Percentiles rank a stretch among this genome's conserved stretches.
Conservation (phyloP, 2,329 filamentous ascomycete species). For the Cadophora malorum region DNA sequence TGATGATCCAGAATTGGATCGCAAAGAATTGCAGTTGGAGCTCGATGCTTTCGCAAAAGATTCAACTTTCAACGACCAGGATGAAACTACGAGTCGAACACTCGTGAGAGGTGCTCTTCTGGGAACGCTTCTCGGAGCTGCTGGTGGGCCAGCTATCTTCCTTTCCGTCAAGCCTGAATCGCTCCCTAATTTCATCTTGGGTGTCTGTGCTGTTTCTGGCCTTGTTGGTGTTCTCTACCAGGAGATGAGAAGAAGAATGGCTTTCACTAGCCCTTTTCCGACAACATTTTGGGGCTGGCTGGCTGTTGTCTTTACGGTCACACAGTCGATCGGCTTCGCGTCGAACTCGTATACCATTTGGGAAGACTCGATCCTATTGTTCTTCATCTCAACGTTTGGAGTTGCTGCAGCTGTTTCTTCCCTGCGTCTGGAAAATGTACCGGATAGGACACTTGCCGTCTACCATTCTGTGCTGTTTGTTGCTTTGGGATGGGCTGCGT, state of each 20-base stretch:
- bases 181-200: slow-evolving; percentile 36
- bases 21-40: slow-evolving; percentile 64
- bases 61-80: slow-evolving; percentile 28
- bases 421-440: slow-evolving; percentile 69
- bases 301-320: slow-evolving; percentile 78
- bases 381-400: slow-evolving; percentile 90
- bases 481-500: slow-evolving; percentile 77
- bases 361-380: slow-evolving; percentile 94
- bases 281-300: slow-evolving; percentile 89
- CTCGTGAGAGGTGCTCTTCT: slow-evolving; percentile 39
- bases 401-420: slow-evolving; percentile 76
- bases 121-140: slow-evolving; percentile 39
- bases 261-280: slow-evolving; percentile 64
- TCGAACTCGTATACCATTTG: slow-evolving; percentile 99
- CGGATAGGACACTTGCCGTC: slow-evolving; percentile 76
- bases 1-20: slow-evolving; percentile 64
- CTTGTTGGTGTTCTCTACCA: slow-evolving; percentile 50
- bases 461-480: slow-evolving; percentile 89
- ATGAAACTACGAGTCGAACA: slow-evolving; percentile 38
- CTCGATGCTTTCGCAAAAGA: slow-evolving; percentile 48
- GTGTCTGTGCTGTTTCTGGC: slow-evolving; percentile 37
- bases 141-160: slow-evolving; percentile 35
- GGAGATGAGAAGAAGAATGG: slow-evolving; percentile 34
- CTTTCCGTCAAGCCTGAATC: slow-evolving; percentile 30
- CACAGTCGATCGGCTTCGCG: slow-evolving; percentile 91